These are phyloP conservation scores for Lophiotrema nucula DNA, from an alignment of 495 filamentous ascomycete genomes.

Conservation along the genomic window DNA sequence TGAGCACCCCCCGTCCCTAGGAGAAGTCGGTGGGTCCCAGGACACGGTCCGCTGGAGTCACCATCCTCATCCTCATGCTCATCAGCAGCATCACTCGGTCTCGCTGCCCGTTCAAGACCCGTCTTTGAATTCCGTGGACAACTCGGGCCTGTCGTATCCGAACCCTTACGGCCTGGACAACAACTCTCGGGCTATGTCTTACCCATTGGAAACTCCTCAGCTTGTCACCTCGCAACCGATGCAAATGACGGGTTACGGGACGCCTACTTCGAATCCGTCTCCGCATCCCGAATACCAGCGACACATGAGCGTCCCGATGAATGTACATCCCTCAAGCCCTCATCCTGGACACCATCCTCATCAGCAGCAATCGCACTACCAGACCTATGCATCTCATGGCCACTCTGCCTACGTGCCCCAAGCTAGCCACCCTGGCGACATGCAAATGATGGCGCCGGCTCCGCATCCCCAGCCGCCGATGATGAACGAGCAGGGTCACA, in stretches of 20 bases:
- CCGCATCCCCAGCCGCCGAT: conserved; percentile 22
- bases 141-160: conserved; percentile 17
- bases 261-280: conserved; percentile 28
- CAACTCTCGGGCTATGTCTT: conserved; percentile 31
- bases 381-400: conserved; percentile 1
- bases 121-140: conserved; percentile 16
- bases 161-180: conserved; percentile 31
- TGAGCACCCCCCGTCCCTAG: conserved; percentile 17
- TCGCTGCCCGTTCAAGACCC: conserved; percentile 20
- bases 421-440: conserved; percentile 26
- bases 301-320: conserved; percentile 27
- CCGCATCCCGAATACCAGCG: conserved; percentile 28
- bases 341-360: conserved; percentile 11
- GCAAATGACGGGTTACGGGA: conserved; percentile 27
- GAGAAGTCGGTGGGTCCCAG: conserved; percentile 10
- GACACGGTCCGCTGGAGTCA: conserved; percentile 26
- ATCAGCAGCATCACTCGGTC: conserved; percentile 21
- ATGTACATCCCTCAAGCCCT: not conserved
- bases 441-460: conserved; percentile 32
- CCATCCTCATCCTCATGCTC: conserved; percentile 25
- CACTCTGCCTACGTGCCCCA: conserved; percentile 24
- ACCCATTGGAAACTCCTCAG: conserved; percentile 26
- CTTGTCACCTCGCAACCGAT: conserved; percentile 30
- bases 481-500: conserved; percentile 30
- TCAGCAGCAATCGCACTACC: conserved; percentile 17